Evolutionary conservation across 306 rosid species (phyloP).

Genomic region (Cucurbita maxima): DNA sequence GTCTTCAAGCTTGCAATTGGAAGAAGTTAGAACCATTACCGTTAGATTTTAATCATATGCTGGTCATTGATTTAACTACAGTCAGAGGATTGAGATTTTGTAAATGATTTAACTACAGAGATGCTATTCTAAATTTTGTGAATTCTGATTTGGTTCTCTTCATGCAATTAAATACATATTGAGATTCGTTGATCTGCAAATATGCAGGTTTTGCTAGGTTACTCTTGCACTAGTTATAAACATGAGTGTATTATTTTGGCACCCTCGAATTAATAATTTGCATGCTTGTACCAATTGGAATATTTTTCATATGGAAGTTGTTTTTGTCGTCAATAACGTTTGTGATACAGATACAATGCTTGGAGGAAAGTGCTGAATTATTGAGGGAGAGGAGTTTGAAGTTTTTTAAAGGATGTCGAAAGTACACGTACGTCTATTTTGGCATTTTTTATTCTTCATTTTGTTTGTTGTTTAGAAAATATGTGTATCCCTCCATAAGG

Average conservation of each 20-base stretch:
- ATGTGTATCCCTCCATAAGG: background rate
- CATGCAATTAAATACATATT: no score
- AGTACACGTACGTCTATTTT: conserved; percentile 70
- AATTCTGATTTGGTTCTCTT: no score
- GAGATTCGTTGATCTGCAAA: background rate
- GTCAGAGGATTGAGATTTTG: no score
- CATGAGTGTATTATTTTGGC: background rate
- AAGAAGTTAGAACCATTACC: no score
- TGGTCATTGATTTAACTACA: no score
- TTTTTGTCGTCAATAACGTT: conserved; percentile 12
- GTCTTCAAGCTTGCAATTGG: no score
- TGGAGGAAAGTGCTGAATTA: conserved; percentile 98
- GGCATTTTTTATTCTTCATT: background rate
- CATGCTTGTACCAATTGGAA: background rate
- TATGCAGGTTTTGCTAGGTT: background rate
- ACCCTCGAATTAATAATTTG: background rate
- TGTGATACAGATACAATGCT: conserved; percentile 67
- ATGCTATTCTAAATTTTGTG: no score
- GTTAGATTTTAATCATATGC: no score
- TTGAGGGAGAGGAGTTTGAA: conserved; percentile 85
- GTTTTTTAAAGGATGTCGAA: conserved; percentile 95
- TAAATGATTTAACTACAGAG: no score
- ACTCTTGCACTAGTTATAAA: background rate
- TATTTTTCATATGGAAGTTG: background rate
- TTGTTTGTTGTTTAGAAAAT: background rate